phyloP scores from a whole-genome alignment of 805 yeast genomes.

The Saccharomycopsis sp. region DNA sequence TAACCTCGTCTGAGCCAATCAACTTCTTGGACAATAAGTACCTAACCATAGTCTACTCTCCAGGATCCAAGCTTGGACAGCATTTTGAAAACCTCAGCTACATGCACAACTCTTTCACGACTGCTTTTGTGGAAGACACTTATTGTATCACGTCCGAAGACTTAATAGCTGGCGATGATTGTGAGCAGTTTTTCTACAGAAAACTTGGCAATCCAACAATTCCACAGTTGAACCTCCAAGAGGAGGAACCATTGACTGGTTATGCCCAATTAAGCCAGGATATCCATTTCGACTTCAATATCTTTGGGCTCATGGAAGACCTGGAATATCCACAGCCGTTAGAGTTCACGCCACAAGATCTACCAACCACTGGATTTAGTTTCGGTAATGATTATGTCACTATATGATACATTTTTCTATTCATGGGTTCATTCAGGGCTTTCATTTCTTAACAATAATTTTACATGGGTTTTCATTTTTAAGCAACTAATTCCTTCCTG shows the following conservation, averaged over 20 bases:
- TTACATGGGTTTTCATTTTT: not conserved
- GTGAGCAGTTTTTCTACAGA: slow-evolving; percentile 16
- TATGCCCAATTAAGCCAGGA: not conserved
- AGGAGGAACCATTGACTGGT: not conserved
- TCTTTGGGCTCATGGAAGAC: not conserved
- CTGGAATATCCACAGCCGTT: not conserved
- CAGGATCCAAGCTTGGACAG: slow-evolving; percentile 6
- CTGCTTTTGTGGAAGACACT: not conserved
- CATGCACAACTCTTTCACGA: slow-evolving; percentile 5
- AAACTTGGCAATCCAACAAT: slow-evolving; percentile 2
- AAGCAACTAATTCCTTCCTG: not conserved
- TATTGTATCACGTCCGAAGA: slow-evolving; percentile 9
- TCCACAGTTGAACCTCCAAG: not conserved
- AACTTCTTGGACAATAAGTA: slow-evolving; percentile 9
- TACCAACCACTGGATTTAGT: not conserved
- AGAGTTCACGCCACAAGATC: not conserved
- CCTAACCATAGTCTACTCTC: not conserved
- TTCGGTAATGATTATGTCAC: not conserved
- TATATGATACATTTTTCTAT: not conserved
- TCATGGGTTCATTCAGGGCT: not conserved
- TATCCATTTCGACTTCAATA: not conserved
- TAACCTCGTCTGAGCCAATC: not conserved
- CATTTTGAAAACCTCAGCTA: slow-evolving; percentile 19
- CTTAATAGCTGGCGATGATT: slow-evolving; percentile 17
- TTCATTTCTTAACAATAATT: not conserved